Evolutionary conservation across 257 asterid genomes (phyloP), one percentile per base, ranked within the genome.

Genomic region (Jasminum sambac): DNA sequence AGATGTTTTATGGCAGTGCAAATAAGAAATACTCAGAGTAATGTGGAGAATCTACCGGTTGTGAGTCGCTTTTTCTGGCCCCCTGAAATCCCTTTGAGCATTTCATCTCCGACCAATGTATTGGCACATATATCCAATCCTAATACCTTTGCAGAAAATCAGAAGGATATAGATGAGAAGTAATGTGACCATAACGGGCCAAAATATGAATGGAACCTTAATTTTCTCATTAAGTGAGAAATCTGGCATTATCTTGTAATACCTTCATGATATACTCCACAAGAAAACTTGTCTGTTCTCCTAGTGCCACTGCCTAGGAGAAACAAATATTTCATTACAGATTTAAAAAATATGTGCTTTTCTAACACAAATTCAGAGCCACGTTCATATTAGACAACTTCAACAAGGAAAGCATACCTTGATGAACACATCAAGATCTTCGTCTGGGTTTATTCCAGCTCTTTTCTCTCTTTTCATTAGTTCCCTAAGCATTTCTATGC

Each of bases 71-170:
- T 94, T 71, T 83, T 85, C 74, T 94, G 98, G 70, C 98, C 98
- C 67, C 98, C 98, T 11, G 98, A 94, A 75, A 94, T 90, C 58
- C 98, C 98, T 81, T 90, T 82, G 64, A 86, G 84, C 96, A 94
- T 90, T 81, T 87, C 97, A 75, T 94, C 97, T 68, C 98, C 98
- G 67, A 94, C 96, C 80, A 89, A 58, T 71, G 97, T 89, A 81
- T 90, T 90, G 36, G 96, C 97, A 79, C 98, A 94, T 43, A 82
- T 84, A 74, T 86, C 86, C 85, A 84, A 72, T 78, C 91, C 85
- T 79, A 89, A 70, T 78, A 80, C 81, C 89, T 84, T 84, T 74
- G 81, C 55, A 61, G 82, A 70, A 79, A 80, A 79, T 83, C 83
- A 85, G 87, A 81, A 72, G 64, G 80, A 78, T 36, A 55, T 23